phyloP scores from a whole-genome alignment of 2,329 filamentous ascomycete species.

The Lachnellula hyalina region DNA sequence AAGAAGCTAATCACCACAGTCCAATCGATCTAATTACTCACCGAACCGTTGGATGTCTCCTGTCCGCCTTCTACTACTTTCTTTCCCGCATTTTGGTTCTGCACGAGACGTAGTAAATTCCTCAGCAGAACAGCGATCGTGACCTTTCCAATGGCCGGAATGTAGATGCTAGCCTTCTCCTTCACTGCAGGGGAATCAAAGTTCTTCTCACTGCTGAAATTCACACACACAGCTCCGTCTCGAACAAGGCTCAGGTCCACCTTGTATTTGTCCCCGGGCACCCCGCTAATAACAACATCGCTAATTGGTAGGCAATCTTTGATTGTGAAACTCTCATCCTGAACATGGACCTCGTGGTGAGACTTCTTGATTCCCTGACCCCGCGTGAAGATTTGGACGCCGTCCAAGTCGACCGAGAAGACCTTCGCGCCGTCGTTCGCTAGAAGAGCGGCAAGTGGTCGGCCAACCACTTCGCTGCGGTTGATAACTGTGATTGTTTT shows the following conservation, averaged over 20 bases:
- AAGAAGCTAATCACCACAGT: too few relatives aligned
- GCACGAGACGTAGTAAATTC: conserved; percentile 58
- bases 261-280: conserved; percentile 84
- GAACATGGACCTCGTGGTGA: conserved; percentile 73
- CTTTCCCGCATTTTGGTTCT: conserved; percentile 8
- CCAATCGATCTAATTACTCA: too few relatives aligned
- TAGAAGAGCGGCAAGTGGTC: conserved; percentile 84
- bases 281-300: conserved; percentile 91
- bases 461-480: conserved; percentile 89
- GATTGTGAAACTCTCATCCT: conserved; percentile 73
- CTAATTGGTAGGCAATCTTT: conserved; percentile 80
- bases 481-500: conserved; percentile 97
- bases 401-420: conserved; percentile 89
- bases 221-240: conserved; percentile 95
- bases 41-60: too few relatives aligned
- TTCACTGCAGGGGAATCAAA: conserved; percentile 82
- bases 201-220: conserved; percentile 95
- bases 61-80: background rate
- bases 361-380: conserved; percentile 81
- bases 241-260: conserved; percentile 77
- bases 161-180: conserved; percentile 93
- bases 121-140: conserved; percentile 88
- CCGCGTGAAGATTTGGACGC: conserved; percentile 86
- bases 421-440: conserved; percentile 95
- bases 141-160: conserved; percentile 95